Evolutionary conservation across 331 rosid species (phyloP), one percentile per base, ranked within the genome.

Genomic region (Acacia concinna): DNA sequence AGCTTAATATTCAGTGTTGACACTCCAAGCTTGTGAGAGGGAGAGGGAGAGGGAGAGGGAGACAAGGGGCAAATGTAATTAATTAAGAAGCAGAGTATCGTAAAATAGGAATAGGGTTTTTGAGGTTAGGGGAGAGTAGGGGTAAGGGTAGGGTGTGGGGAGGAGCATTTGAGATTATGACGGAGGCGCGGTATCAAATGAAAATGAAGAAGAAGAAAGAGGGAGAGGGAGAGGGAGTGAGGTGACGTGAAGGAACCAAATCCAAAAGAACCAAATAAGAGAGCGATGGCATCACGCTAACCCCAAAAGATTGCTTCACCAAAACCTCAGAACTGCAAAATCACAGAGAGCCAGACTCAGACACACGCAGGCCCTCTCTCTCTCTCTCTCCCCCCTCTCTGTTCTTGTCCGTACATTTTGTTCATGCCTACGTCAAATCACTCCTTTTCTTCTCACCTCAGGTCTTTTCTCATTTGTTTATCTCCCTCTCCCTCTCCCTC

Each of bases 381-480:
- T 18, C 10, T 49, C 21, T 17, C 23, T 49, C 0, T 18, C 57
- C 20, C 25, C 6, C 23, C 3, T 34, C 75, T 51, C 75, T 77
- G 47, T 23, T 37, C 25, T 15, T 69, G 31, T 15, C 78, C 82
- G 74, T 85, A 81, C 88, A 64, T 15, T 27, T 57, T 67, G 74
- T 25, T 57, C 66, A 34, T 86, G 79, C 79, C 82, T 77, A 64
- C 75, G 79, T 84, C 11, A 84, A 82, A 79, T 65, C 81, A 68
- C 31, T 4, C 20, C 14, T 13, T 23, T 38, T 3, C 43, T 38
- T 34, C 44, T 18, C 56, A 17, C 8, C n/a, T 4, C 21, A 0
- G 1, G 8, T 1, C 18, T 20, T 4, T 49, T 18, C 23, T 49
- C 23, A 4, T 47, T 47, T n/a, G n/a, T 47, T 47, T 47, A 14